Evolutionary conservation across 1,284 basidiomycete genomes (phyloP).

Genomic region (Puccinia horiana): DNA sequence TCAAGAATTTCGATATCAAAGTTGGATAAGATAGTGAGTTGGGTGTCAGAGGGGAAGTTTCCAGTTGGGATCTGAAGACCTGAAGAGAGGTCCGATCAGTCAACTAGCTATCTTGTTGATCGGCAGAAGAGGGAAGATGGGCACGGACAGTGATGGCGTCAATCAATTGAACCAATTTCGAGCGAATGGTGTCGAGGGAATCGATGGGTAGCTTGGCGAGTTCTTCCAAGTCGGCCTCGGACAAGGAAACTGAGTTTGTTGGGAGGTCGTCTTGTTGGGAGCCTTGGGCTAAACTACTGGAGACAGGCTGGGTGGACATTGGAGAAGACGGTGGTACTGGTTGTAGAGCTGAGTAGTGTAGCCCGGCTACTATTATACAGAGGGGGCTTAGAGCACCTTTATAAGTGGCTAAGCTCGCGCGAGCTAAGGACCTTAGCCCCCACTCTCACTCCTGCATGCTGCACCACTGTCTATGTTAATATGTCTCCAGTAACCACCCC

Average conservation of each 20-base stretch:
- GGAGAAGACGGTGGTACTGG: neutral
- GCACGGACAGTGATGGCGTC: conserved; percentile 41
- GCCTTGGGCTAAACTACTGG: neutral
- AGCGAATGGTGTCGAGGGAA: conserved; percentile 44
- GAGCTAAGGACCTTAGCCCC: too few relatives aligned
- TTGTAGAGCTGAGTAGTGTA: neutral
- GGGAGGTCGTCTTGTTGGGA: neutral
- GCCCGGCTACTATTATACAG: too few relatives aligned
- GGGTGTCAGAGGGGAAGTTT: conserved; percentile 37
- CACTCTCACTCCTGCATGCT: too few relatives aligned
- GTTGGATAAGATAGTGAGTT: conserved; percentile 38
- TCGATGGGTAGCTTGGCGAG: conserved; percentile 35
- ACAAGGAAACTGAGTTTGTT: neutral
- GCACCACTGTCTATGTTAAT: too few relatives aligned
- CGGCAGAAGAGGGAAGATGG: neutral
- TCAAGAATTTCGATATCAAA: conserved; percentile 47
- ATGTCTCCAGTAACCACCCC: too few relatives aligned
- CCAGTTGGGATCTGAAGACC: conserved; percentile 39
- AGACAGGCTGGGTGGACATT: neutral
- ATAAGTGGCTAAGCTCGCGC: too few relatives aligned
- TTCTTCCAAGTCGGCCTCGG: conserved; percentile 31
- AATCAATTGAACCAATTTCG: conserved; percentile 48
- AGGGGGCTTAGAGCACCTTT: too few relatives aligned
- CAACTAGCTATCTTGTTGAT: neutral
- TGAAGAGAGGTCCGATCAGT: conserved; percentile 1